Percentiles rank a stretch among this genome's conserved stretches.
Conservation (phyloP, 805 yeast species). For the Kazachstania africana region DNA sequence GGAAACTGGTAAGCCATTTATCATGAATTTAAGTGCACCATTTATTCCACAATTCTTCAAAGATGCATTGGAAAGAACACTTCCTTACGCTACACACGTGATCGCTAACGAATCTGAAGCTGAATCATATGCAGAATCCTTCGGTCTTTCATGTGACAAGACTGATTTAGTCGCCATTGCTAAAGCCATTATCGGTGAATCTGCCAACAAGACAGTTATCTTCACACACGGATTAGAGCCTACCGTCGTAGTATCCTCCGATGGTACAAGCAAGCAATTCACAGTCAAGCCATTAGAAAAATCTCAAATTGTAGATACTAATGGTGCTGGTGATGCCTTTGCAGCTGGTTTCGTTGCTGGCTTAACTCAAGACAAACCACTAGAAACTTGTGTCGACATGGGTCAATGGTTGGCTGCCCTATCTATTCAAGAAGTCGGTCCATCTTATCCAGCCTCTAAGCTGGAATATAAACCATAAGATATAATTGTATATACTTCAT, state of each 20-base stretch:
- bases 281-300: constrained; percentile 63
- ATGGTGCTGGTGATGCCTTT: constrained; percentile 98
- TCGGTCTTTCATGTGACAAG: constrained; percentile 37
- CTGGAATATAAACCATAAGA: constrained; percentile 31
- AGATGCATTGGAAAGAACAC: constrained; percentile 66
- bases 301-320: constrained; percentile 72
- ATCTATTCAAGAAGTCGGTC: constrained; percentile 89
- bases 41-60: constrained; percentile 93
- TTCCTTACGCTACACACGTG: constrained; percentile 83
- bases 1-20: constrained; percentile 61
- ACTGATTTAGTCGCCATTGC: constrained; percentile 70
- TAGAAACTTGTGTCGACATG: constrained; percentile 54
- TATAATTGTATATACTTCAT: too few relatives aligned
- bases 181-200: constrained; percentile 44
- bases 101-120: constrained; percentile 98
- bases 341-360: constrained; percentile 95
- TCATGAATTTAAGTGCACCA: constrained; percentile 90
- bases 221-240: constrained; percentile 95
- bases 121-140: constrained; percentile 82
- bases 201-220: constrained; percentile 77
- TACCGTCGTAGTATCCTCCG: constrained; percentile 63
- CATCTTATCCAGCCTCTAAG: constrained; percentile 58
- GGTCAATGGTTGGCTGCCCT: constrained; percentile 96
- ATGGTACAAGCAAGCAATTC: constrained; percentile 37
- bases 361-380: constrained; percentile 57